Evolutionary conservation across 768 basidiomycete genomes (phyloP), one percentile per base, ranked within the genome.

Genomic region (Kondoa malvinella): DNA sequence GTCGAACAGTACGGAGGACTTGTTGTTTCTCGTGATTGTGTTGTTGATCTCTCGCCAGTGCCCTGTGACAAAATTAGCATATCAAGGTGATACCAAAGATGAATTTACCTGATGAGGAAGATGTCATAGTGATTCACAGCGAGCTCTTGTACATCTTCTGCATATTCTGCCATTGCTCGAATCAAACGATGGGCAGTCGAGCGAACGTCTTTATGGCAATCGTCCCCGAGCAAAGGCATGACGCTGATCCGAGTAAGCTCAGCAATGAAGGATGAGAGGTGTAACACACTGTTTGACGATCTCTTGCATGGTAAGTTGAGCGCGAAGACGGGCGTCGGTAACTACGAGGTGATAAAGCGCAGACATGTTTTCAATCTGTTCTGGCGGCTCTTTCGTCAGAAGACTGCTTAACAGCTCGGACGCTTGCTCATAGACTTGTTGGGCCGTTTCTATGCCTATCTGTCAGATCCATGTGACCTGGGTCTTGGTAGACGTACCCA

Each of bases 21-120:
- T 97, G 92, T 74, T 95, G 91, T 75, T 89, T 89, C 78, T 92
- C 95, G 3, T 85, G 82, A 15, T 83, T 83, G 74, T 85, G 82
- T 73, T 89, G 87, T 75, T 85, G 85, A 75, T 96, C 92, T 15
- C 92, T 85, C 0, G 87, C 83, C 17, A 97, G 33, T 17, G 68
- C 69, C 67, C 67, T 67, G 65, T 63, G 65, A 14, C 56, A 25
- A 61, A 60, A 50, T 50, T 50, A 8, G 40, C 21, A 50, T 50
- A 50, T 50, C 40, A 50, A 21, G 21, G 21, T 50, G 40, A 50
- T 4, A 66, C 50, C 71, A 34, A 17, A n/a, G 16, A 62, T 3
- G 15, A 56, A 74, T 81, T 64, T 70, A 92, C 92, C 87, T 87
- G 71, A 96, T 83, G 59, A 97, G 83, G 74, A 88, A 90, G 86